phyloP scores from a whole-genome alignment of 805 yeast genomes.

The Candida fluviatilis region DNA sequence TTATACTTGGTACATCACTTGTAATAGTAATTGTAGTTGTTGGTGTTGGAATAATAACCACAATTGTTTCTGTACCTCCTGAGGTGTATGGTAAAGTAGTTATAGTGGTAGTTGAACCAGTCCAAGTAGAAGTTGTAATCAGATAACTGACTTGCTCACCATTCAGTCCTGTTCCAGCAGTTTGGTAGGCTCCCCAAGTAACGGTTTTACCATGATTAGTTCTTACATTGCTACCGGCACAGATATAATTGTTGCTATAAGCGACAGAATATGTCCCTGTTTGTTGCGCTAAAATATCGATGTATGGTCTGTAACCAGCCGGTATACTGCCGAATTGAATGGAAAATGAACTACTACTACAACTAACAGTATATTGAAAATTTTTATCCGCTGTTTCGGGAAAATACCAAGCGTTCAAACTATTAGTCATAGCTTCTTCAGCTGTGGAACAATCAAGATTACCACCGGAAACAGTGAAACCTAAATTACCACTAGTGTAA shows the following conservation, averaged over 20 bases:
- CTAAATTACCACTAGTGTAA: constrained; percentile 18
- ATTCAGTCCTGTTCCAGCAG: constrained; percentile 9
- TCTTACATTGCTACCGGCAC: constrained; percentile 6
- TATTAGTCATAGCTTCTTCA: constrained; percentile 17
- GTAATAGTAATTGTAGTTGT: constrained; percentile 9
- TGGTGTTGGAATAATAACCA: constrained; percentile 17
- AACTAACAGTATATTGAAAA: constrained; percentile 10
- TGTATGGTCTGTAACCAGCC: constrained; percentile 24
- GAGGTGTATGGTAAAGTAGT: constrained; percentile 16
- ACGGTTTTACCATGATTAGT: constrained; percentile 1
- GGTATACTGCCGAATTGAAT: constrained; percentile 19
- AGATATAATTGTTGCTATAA: constrained; percentile 11
- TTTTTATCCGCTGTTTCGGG: constrained; percentile 10
- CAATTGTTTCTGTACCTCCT: constrained; percentile 16
- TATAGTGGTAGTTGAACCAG: constrained; percentile 14
- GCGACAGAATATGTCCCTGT: neutral
- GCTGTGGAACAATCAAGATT: constrained; percentile 18
- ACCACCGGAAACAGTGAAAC: constrained; percentile 9
- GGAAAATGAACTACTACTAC: constrained; percentile 9
- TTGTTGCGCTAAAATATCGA: constrained; percentile 10
- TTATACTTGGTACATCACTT: constrained; percentile 8
- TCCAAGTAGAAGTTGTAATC: constrained; percentile 16
- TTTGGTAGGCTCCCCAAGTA: constrained; percentile 5
- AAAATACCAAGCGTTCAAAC: constrained; percentile 17
- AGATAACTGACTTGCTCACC: constrained; percentile 10